Evolutionary conservation across 345 rosid species (phyloP).

Genomic region (Arabis alpina): DNA sequence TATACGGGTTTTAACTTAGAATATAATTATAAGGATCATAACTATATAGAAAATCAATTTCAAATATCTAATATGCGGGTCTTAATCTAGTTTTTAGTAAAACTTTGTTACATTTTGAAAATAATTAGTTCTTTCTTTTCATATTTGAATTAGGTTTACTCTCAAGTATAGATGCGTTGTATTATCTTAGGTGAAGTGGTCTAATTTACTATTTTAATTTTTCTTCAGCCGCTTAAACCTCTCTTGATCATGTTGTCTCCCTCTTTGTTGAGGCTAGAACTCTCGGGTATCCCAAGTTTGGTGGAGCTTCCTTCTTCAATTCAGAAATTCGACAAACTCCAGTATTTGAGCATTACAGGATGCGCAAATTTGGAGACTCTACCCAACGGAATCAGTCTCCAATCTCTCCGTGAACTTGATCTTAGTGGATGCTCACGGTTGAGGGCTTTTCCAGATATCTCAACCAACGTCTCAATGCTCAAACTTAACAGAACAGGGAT

Average conservation of each 20-base stretch:
- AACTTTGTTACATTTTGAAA: too few relatives aligned
- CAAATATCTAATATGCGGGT: too few relatives aligned
- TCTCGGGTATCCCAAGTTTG: conserved; percentile 1
- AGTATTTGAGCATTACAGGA: neutral
- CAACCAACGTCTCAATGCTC: neutral
- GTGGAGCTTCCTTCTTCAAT: neutral
- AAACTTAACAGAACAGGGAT: neutral
- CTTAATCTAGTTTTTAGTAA: too few relatives aligned
- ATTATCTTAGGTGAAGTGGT: too few relatives aligned
- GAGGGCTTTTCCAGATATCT: neutral
- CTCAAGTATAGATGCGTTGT: too few relatives aligned
- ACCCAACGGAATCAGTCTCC: neutral
- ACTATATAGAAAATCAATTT: too few relatives aligned
- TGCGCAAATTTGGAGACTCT: conserved; percentile 21
- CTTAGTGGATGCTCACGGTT: neutral
- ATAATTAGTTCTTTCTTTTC: too few relatives aligned
- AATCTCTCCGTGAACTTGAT: fast-evolving
- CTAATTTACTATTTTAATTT: too few relatives aligned
- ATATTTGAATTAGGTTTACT: too few relatives aligned
- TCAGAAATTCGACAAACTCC: neutral
- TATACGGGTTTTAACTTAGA: too few relatives aligned
- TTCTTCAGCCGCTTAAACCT: neutral
- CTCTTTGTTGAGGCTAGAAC: neutral
- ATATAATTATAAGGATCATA: too few relatives aligned
- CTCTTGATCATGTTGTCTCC: neutral